These are phyloP conservation scores for Agaricus blazei DNA, from an alignment of 768 basidiomycete genomes.

Conservation along the genomic window DNA sequence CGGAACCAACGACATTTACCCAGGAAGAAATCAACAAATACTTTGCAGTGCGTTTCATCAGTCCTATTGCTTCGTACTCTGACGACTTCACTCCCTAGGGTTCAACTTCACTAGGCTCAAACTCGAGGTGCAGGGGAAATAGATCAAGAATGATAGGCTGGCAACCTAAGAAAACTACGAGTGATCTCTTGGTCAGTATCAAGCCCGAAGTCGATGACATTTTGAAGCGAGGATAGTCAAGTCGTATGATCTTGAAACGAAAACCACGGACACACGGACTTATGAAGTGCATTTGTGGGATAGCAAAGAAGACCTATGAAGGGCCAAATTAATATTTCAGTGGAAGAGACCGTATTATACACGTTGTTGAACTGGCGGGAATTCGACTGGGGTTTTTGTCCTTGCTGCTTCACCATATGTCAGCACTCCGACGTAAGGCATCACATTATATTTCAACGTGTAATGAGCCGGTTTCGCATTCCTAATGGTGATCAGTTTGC, in stretches of 20 bases:
- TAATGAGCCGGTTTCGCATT: constrained; percentile 63
- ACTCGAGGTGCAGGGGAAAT: constrained; percentile 40
- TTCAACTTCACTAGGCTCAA: constrained; percentile 19
- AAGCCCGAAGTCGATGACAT: constrained; percentile 34
- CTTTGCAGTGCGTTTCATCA: constrained; percentile 15
- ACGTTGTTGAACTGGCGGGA: constrained; percentile 35
- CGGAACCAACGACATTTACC: constrained; percentile 43
- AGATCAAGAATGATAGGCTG: constrained; percentile 43
- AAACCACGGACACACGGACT: too few relatives aligned
- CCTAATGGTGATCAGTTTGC: constrained; percentile 29
- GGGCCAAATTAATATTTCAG: too few relatives aligned
- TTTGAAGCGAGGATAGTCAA: not conserved
- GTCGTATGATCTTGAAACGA: not conserved
- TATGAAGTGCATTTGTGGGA: too few relatives aligned
- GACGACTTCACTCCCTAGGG: not conserved
- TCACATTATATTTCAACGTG: constrained; percentile 79
- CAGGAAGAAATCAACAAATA: constrained; percentile 41
- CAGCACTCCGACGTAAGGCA: constrained; percentile 84
- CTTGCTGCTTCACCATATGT: constrained; percentile 69
- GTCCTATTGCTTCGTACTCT: too few relatives aligned
- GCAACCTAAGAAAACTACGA: constrained; percentile 43
- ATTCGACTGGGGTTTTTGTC: constrained; percentile 31
- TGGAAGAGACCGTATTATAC: constrained; percentile 23
- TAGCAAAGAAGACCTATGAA: too few relatives aligned
- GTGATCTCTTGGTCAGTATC: constrained; percentile 47